Evolutionary conservation across 1,139 yeast species (phyloP).

Genomic region (Pichia sp.): DNA sequence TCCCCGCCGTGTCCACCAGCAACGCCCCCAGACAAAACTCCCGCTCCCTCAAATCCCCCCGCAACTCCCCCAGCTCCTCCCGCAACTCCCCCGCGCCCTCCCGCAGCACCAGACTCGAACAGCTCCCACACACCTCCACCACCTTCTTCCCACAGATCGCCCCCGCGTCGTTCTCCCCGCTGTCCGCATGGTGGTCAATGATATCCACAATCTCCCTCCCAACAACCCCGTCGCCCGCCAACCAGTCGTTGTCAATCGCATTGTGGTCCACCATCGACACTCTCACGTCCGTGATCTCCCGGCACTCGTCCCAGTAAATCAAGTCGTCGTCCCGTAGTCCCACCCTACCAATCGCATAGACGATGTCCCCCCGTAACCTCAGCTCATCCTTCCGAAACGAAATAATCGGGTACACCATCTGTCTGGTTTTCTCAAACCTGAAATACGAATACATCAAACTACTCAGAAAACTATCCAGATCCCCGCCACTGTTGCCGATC

Average conservation of each 20-base stretch:
- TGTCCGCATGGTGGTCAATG: constrained; percentile 81
- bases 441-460: constrained; percentile 65
- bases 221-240: constrained; percentile 29
- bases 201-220: constrained; percentile 49
- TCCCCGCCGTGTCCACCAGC: too few relatives aligned
- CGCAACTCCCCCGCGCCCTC: background rate
- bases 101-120: constrained; percentile 54
- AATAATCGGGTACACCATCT: constrained; percentile 53
- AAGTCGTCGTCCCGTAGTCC: constrained; percentile 45
- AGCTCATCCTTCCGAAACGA: constrained; percentile 67
- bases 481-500: constrained; percentile 81
- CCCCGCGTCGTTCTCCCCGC: background rate
- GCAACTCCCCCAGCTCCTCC: background rate
- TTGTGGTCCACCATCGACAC: constrained; percentile 77
- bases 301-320: constrained; percentile 53
- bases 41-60: background rate
- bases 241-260: constrained; percentile 16
- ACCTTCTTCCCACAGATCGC: background rate
- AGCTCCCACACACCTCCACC: constrained; percentile 57
- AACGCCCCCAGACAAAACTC: background rate
- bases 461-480: constrained; percentile 78
- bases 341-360: constrained; percentile 43
- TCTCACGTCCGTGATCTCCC: constrained; percentile 14
- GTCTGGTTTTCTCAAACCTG: constrained; percentile 5
- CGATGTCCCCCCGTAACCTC: constrained; percentile 63